These are phyloP conservation scores for Suillus decipiens DNA, from an alignment of 768 basidiomycete species.

Conservation along the genomic window DNA sequence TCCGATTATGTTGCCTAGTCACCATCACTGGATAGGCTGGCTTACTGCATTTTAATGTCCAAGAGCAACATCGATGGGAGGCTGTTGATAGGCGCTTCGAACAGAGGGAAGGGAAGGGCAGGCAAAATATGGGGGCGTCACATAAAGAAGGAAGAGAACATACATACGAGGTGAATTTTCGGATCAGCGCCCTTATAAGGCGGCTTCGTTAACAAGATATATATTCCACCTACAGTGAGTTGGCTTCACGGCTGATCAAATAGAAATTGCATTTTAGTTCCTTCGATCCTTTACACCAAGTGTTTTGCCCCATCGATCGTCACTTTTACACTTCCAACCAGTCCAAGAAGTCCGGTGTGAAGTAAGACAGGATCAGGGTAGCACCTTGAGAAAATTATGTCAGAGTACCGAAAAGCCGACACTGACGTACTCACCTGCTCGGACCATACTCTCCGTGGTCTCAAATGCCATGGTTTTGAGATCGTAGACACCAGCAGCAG, in stretches of 20 bases:
- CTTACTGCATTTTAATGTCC: not conserved
- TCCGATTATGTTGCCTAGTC: not conserved
- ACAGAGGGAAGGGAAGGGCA: not conserved
- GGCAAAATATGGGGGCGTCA: not conserved
- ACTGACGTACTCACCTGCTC: conserved; percentile 66
- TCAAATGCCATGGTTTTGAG: conserved; percentile 94
- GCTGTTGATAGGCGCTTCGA: not conserved
- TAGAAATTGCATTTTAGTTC: not conserved
- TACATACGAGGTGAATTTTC: not conserved
- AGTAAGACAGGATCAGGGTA: conserved; percentile 90
- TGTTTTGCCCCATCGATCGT: not conserved
- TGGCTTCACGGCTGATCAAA: not conserved
- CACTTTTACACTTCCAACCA: conserved; percentile 47
- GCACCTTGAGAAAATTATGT: conserved; percentile 54
- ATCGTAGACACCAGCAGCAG: conserved; percentile 90
- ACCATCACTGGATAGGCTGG: not conserved
- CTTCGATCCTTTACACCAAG: not conserved
- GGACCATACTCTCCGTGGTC: conserved; percentile 84
- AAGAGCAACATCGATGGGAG: not conserved
- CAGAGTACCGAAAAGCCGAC: conserved; percentile 12
- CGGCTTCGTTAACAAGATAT: not conserved
- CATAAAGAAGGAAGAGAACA: not conserved
- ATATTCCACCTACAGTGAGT: not conserved
- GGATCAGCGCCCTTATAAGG: not conserved
- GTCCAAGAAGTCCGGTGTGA: conserved; percentile 94